These are phyloP conservation scores for Lasiosphaeriaceae sp. DNA, from an alignment of 495 filamentous ascomycete genomes.

Conservation along the genomic window DNA sequence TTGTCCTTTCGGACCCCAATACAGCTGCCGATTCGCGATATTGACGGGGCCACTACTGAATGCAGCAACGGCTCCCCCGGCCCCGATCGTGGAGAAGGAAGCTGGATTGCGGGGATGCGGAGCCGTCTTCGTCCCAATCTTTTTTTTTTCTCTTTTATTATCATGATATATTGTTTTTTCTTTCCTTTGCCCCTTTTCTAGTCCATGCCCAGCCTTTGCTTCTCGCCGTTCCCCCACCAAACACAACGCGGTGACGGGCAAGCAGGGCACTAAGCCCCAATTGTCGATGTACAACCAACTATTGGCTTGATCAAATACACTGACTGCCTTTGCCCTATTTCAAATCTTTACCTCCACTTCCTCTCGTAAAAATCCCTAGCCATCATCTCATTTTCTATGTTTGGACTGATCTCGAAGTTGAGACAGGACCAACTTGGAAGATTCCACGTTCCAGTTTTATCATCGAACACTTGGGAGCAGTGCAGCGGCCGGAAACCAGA, in stretches of 20 bases:
- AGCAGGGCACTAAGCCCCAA: too few relatives aligned
- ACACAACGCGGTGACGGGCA: background rate
- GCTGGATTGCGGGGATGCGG: background rate
- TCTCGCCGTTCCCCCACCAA: background rate
- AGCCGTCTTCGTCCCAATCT: background rate
- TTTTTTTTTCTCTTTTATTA: background rate
- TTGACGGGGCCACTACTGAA: conserved; percentile 16
- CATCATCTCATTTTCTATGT: too few relatives aligned
- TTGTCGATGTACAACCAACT: too few relatives aligned
- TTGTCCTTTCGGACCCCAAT: conserved; percentile 13
- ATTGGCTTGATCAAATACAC: too few relatives aligned
- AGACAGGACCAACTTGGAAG: too few relatives aligned
- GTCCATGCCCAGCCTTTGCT: background rate
- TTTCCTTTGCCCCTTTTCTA: background rate
- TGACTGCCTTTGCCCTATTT: too few relatives aligned
- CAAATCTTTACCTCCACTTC: too few relatives aligned
- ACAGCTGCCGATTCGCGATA: conserved; percentile 18
- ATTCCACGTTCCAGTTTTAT: too few relatives aligned
- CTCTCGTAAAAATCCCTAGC: too few relatives aligned
- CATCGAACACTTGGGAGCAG: too few relatives aligned
- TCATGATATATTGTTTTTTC: background rate
- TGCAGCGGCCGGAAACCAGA: too few relatives aligned
- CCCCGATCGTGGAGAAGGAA: conserved; percentile 8
- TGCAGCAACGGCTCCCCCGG: conserved; percentile 21
- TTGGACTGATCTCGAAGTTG: too few relatives aligned